Evolutionary conservation across 495 filamentous ascomycete genomes (phyloP), one percentile per base, ranked within the genome.

Genomic region (Talaromyces liani): DNA sequence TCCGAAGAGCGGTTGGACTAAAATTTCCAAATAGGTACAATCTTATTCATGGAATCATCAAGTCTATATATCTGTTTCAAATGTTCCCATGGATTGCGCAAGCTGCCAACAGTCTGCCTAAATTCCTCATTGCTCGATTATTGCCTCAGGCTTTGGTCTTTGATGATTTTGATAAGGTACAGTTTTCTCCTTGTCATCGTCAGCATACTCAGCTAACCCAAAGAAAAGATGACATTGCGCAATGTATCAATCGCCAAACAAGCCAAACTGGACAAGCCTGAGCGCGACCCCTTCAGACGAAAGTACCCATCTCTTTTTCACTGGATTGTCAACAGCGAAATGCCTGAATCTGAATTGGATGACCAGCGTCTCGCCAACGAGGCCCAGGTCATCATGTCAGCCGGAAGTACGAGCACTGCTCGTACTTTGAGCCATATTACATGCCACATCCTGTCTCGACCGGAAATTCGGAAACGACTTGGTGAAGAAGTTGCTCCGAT

Each of bases 391-490:
- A 61, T 85, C 14, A 58, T 83, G 12, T 72, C 69, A 1, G 82
- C 82, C 4, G 83, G 83, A 3, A 73, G 72, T 29, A 75, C 77
- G 39, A 83, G 79, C 4, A 81, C 77, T 0, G 75, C 72, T 5
- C 75, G 72, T 59, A 73, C 77, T 6, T 41, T 80, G 49, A 62
- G 71, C 6, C 65, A 68, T 14, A 68, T 77, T 12, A 69, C 73
- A 16, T 84, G 73, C 65, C 75, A 82, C 64, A 70, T 82, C 5
- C 65, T 77, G 5, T 62, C 63, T 9, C 72, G 79, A 55, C 75
- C 71, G 4, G 63, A 69, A 1, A 75, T 73, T 10, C 60, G 73
- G 25, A 20, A 66, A 5, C 71, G 66, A 18, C 65, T 79, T 5
- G 67, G 62, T 25, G 67, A 69, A 9, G 77, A 79, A 61, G 66